Evolutionary conservation across 2,329 filamentous ascomycete species (phyloP), one percentile per base, ranked within the genome.

Genomic region (Verticillium nonalfalfae): DNA sequence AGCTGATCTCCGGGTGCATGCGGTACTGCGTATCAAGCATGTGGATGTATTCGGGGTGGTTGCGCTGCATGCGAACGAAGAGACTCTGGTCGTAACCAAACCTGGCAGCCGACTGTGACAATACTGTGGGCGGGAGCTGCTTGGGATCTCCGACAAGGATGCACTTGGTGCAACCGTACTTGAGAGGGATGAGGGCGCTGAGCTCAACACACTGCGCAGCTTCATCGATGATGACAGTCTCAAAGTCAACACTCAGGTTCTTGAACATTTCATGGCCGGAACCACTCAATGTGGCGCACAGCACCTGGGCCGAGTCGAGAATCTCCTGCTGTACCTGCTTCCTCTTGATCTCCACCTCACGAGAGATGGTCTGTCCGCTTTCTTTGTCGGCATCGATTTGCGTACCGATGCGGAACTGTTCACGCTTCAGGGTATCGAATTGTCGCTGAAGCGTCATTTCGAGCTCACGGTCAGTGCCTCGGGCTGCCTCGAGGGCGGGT

Each of bases 221-320:
- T 77, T 99, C 95, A 69, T 99, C 95, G 65, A 99, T 97, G 68
- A 99, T 91, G 66, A 99, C 95, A 0, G 95, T 98, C 76, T 99
- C 95, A 67, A 99, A 99, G 74, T 99, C 95, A 59, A 99, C 92
- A 68, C 91, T 93, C 61, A 99, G 78, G 68, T 89, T 90, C 75
- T 94, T 92, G 78, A 99, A 97, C 87, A 98, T 96, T 67, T 99
- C 95, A 70, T 99, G 96, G 3, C 95, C 95, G 74, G 90, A 94
- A 69, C 94, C 95, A 73, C 93, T 97, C 60, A 99, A 86, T 0
- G 95, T 99, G 52, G 94, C 91, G 74, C 95, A 99, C 35, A 99
- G 86, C 59, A 99, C 90, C 75, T 99, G 91, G 1, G 95, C 92
- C 31, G 89, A 88, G 71, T 96, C 90, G 56, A 99, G 85, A 60